Conservation (phyloP, 768 basidiomycete species). For the Suillus ampliporus region DNA sequence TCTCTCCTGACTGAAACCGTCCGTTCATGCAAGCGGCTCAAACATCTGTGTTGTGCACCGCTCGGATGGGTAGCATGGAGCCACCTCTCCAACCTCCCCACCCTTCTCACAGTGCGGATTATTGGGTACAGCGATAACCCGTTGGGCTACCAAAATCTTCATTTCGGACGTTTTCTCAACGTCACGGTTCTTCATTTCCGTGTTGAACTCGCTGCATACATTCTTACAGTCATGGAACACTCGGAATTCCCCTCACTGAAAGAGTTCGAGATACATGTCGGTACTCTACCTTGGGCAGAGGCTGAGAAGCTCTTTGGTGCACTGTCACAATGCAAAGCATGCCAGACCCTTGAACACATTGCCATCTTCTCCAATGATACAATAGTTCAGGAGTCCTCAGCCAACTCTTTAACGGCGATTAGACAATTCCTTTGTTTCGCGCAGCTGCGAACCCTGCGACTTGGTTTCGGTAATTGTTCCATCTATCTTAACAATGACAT, state of each 20-base stretch:
- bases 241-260: constrained; percentile 2
- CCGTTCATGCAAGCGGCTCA: not conserved
- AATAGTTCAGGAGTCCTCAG: not conserved
- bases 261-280: not conserved
- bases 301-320: not conserved
- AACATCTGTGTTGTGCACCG: not conserved
- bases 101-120: not conserved
- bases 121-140: not conserved
- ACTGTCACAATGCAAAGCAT: not conserved
- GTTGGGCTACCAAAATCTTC: not conserved
- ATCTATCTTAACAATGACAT: not conserved
- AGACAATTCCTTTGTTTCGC: not conserved
- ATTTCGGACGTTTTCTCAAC: not conserved
- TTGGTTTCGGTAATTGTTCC: not conserved
- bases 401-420: not conserved
- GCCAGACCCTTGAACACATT: not conserved
- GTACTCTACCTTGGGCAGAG: not conserved
- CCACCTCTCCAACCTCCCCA: not conserved
- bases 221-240: not conserved
- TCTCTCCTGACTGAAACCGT: too few species aligned
- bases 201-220: too few species aligned
- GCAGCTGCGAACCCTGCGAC: not conserved
- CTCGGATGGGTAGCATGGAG: not conserved
- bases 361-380: not conserved
- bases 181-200: not conserved